Conservation (phyloP, 805 yeast species). For the Candida takata region DNA sequence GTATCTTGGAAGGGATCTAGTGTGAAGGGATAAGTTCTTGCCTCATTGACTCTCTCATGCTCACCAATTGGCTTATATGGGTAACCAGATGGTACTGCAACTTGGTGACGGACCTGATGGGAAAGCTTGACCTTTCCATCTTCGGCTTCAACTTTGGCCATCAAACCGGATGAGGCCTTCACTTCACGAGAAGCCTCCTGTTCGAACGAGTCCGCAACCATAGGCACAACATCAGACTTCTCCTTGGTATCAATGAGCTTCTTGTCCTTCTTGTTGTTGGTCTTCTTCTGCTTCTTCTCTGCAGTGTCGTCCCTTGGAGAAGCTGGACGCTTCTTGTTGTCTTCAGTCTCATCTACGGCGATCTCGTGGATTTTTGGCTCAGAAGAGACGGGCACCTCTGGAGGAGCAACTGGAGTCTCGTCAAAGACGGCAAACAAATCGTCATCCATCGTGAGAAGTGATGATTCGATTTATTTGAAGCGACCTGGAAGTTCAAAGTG, state of each 20-base stretch:
- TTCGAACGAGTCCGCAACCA: constrained; percentile 81
- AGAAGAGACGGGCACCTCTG: constrained; percentile 8
- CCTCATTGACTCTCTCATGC: constrained; percentile 72
- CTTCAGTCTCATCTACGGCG: constrained; percentile 15
- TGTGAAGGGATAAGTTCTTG: constrained; percentile 85
- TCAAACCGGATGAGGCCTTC: constrained; percentile 68
- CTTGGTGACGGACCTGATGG: constrained; percentile 97
- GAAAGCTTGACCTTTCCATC: constrained; percentile 59
- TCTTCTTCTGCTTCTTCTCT: constrained; percentile 11
- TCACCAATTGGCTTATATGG: constrained; percentile 84
- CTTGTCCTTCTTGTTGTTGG: constrained; percentile 22
- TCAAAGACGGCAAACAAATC: constrained; percentile 59
- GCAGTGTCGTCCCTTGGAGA: constrained; percentile 11
- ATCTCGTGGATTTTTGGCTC: constrained; percentile 10
- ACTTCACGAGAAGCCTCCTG: constrained; percentile 88
- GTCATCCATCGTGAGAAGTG: constrained; percentile 27
- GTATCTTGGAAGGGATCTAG: constrained; percentile 98
- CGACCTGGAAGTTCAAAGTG: too few relatives aligned
- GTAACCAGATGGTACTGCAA: constrained; percentile 89
- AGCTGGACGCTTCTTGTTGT: constrained; percentile 20
- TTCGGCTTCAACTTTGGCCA: constrained; percentile 33
- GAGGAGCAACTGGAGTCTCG: constrained; percentile 40
- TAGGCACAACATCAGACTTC: constrained; percentile 50
- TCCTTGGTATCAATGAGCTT: constrained; percentile 31
- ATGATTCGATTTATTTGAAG: neutral